phyloP scores from a whole-genome alignment of 2,329 filamentous ascomycete species.

The Botrytis squamosa region DNA sequence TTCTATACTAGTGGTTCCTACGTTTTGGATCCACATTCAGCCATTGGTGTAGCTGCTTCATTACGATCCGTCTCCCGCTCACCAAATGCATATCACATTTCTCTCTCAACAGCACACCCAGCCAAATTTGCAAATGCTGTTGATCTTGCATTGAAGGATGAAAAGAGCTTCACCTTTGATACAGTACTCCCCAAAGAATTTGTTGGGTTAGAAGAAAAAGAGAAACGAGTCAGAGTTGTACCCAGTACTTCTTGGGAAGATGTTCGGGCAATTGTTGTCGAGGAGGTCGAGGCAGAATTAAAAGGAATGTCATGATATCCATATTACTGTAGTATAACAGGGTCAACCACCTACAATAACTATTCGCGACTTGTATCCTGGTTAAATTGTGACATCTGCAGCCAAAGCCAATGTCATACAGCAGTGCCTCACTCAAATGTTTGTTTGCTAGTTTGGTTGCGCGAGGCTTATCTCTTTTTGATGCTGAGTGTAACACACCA shows the following conservation, averaged over 20 bases:
- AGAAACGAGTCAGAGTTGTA: conserved; percentile 69
- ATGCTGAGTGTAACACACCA: neutral
- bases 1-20: conserved; percentile 57
- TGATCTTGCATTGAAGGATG: conserved; percentile 69
- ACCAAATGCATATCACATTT: conserved; percentile 62
- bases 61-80: conserved; percentile 62
- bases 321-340: neutral
- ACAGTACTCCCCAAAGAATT: conserved; percentile 82
- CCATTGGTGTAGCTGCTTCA: conserved; percentile 79
- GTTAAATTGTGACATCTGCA: neutral
- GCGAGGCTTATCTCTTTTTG: neutral
- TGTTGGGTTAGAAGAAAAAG: conserved; percentile 71
- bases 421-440: neutral
- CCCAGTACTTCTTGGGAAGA: conserved; percentile 61
- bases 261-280: conserved; percentile 72
- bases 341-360: neutral
- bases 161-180: conserved; percentile 73
- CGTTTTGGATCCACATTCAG: conserved; percentile 88
- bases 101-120: conserved; percentile 89
- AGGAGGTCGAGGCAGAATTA: conserved; percentile 68
- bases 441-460: no score
- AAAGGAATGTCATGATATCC: conserved; percentile 29
- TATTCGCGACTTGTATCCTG: neutral
- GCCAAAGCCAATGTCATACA: neutral
- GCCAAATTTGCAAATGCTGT: conserved; percentile 92